phyloP scores from a whole-genome alignment of 169 alveolate genomes.

The Plasmodium ovale region DNA sequence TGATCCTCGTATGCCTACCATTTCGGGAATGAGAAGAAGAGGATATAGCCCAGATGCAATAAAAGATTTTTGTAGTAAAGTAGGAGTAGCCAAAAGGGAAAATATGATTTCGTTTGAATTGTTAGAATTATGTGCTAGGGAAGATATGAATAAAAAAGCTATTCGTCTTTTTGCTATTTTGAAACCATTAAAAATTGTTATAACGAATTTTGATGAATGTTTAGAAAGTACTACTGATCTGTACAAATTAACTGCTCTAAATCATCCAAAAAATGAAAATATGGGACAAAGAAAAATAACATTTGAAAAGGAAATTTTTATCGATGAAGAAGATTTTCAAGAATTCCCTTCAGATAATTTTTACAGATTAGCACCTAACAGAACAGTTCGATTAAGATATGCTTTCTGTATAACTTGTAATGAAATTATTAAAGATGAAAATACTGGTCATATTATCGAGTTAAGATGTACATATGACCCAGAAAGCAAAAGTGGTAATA shows the following conservation, averaged over 20 bases:
- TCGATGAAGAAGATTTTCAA: slow-evolving; percentile 87
- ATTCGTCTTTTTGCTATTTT: slow-evolving; percentile 80
- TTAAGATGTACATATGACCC: slow-evolving; percentile 88
- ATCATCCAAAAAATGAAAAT: slow-evolving; percentile 62
- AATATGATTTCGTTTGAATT: slow-evolving; percentile 93
- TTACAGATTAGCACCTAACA: slow-evolving; percentile 85
- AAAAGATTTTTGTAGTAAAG: slow-evolving; percentile 91
- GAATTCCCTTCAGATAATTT: slow-evolving; percentile 83
- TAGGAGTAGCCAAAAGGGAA: slow-evolving; percentile 97
- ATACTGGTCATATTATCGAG: slow-evolving; percentile 72
- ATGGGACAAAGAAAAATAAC: slow-evolving; percentile 43
- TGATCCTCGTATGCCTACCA: slow-evolving; percentile 99
- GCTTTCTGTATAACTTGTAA: slow-evolving; percentile 89
- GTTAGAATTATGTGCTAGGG: slow-evolving; percentile 94
- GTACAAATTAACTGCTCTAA: slow-evolving; percentile 19
- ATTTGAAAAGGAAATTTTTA: slow-evolving; percentile 83
- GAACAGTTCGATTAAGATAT: slow-evolving; percentile 87
- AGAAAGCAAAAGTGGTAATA: slow-evolving; percentile 82
- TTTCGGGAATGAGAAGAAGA: slow-evolving; percentile 97
- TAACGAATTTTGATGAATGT: slow-evolving; percentile 79
- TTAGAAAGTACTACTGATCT: neutral
- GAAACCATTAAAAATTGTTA: slow-evolving; percentile 82
- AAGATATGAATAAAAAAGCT: slow-evolving; percentile 82
- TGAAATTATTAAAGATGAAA: slow-evolving; percentile 81
- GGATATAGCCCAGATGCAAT: slow-evolving; percentile 96